A percentile compares a stretch with the other conserved stretches of the same genome.
phyloP scores from a whole-genome alignment of 257 asterid genomes.

The Penstemon newberryi region DNA sequence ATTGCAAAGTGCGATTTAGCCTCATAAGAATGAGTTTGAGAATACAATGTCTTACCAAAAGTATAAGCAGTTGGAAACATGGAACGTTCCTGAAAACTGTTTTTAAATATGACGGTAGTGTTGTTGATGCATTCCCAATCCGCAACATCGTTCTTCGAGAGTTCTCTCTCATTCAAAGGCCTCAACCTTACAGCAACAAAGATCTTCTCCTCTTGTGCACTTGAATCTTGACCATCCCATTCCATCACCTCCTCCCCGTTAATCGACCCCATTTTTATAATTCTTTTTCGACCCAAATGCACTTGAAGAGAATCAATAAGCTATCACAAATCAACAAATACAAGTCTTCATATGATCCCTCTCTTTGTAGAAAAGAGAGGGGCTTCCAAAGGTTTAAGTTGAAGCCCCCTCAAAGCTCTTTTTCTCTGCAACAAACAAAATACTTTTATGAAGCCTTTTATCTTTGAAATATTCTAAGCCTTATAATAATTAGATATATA shows the following conservation, averaged over 20 bases:
- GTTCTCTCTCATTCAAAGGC: conserved; percentile 72
- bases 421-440: conserved; percentile 34
- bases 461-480: not conserved
- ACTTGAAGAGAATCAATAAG: conserved; percentile 40
- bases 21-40: not conserved
- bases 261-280: conserved; percentile 41
- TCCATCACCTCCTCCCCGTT: conserved; percentile 47
- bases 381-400: conserved; percentile 21
- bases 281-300: conserved; percentile 31
- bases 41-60: conserved; percentile 56
- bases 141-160: conserved; percentile 55
- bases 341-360: conserved; percentile 36
- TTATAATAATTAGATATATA: not conserved
- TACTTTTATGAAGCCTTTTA: not conserved
- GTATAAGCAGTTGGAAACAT: conserved; percentile 65
- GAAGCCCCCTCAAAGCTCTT: conserved; percentile 6
- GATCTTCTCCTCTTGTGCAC: conserved; percentile 60
- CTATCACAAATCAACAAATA: conserved; percentile 23
- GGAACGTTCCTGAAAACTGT: conserved; percentile 65
- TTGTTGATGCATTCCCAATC: conserved; percentile 88
- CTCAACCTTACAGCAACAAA: conserved; percentile 78
- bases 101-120: conserved; percentile 67
- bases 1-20: not conserved
- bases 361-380: conserved; percentile 62
- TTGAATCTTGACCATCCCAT: conserved; percentile 31